A percentile compares a stretch with the other conserved stretches of the same genome.
Conservation (phyloP, 1,139 yeast species). For the Candida sanyaensis region DNA sequence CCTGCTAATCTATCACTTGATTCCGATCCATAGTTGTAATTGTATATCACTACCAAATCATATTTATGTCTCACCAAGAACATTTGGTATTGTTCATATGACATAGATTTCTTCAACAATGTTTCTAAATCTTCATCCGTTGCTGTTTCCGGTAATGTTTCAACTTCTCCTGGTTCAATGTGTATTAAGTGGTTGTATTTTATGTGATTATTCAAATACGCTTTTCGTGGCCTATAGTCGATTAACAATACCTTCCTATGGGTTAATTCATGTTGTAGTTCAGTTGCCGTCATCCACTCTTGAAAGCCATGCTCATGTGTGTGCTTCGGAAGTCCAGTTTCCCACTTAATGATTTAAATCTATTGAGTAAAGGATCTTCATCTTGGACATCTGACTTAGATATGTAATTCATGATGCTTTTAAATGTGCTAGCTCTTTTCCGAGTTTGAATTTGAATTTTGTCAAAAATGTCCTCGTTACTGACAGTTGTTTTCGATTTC, state of each 20-base stretch:
- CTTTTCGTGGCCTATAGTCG: constrained; percentile 64
- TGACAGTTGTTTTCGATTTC: constrained; percentile 16
- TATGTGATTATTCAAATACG: constrained; percentile 63
- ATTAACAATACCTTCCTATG: constrained; percentile 44
- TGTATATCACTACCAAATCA: constrained; percentile 66
- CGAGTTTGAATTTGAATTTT: constrained; percentile 25
- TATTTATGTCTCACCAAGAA: constrained; percentile 56
- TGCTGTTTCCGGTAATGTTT: constrained; percentile 16
- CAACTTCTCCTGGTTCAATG: constrained; percentile 56
- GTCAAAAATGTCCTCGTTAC: constrained; percentile 21
- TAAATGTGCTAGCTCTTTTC: constrained; percentile 17
- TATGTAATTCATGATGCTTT: constrained; percentile 7
- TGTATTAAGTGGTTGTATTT: constrained; percentile 57
- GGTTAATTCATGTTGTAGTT: constrained; percentile 6
- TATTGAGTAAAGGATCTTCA: constrained; percentile 23
- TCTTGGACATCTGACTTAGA: not conserved
- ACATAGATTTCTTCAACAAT: constrained; percentile 53
- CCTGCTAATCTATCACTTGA: constrained; percentile 30
- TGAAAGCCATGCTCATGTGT: not conserved
- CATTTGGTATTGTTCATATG: constrained; percentile 50
- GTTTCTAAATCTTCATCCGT: constrained; percentile 64
- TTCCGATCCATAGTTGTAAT: constrained; percentile 35
- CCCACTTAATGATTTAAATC: constrained; percentile 19
- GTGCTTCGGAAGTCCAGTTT: not conserved
- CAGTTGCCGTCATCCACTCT: constrained; percentile 8